Evolutionary conservation across 306 rosid species (phyloP), one percentile per base, ranked within the genome.

Genomic region (Medicago ruthenica): DNA sequence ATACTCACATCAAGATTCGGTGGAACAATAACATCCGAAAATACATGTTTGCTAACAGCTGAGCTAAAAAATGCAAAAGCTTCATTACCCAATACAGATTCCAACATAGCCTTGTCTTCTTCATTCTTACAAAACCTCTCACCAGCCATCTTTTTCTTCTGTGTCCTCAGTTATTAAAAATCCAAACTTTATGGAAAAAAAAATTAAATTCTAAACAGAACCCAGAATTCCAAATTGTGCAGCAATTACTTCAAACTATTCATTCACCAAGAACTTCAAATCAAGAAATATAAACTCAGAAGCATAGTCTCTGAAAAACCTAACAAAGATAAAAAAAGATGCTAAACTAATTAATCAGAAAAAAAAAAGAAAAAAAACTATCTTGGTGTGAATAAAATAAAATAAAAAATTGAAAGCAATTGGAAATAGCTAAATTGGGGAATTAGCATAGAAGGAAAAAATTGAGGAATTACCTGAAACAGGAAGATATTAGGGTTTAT

Each of bases 41-140:
- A 74, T 1, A 84, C 83, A 61, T 85, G 82, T 34, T 83, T 89
- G 6, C 96, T 88, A 80, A 87, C 86, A 7, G 87, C 84, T 2
- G 92, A 87, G 61, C 81, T 84, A 78, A 96, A 84, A 67, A 85
- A 88, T 20, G 85, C 89, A 79, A 87, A 86, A 3, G 99, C 98
- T 67, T 92, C 98, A 4, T 88, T 27, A 51, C 98, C 99, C 74
- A 95, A 47, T 17, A 95, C 92, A 63, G 97, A 86, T 77, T 92
- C 97, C 71, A 95, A 80, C 87, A 89, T 55, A 50, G 76, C 93
- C 80, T 85, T 95, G 4, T 87, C 97, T 76, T 92, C 95, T 59
- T 90, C 91, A 9, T 77, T 89, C 85, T 58, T 82, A 91, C 91
- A 95, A 74, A 95, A 88, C 40, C 84, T 92, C 67, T 86, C 97